phyloP scores from a whole-genome alignment of 208 protist genomes.

The Tritrichomonas musculus region DNA sequence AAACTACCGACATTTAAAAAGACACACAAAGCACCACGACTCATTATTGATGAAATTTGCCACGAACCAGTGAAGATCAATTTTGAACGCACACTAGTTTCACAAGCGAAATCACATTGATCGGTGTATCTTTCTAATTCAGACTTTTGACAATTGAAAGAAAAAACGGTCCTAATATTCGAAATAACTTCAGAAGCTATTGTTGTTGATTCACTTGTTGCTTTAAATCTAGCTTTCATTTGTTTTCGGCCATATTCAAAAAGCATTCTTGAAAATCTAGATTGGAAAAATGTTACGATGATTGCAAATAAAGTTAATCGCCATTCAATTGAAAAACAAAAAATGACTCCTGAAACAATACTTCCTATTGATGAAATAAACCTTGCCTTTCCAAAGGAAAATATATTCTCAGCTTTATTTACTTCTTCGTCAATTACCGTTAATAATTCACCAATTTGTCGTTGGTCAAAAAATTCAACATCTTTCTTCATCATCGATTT shows the following conservation, averaged over 20 bases:
- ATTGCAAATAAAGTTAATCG: neutral
- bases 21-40: neutral
- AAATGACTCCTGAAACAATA: neutral
- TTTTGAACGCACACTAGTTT: neutral
- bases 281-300: no score
- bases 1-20: no score
- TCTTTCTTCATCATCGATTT: neutral
- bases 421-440: neutral
- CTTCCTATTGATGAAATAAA: neutral
- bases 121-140: neutral
- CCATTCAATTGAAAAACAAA: neutral
- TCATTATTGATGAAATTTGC: neutral
- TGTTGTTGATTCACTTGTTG: neutral
- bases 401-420: neutral
- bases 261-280: no score
- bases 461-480: neutral
- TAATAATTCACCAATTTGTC: neutral
- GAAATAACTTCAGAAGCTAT: neutral
- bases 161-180: neutral
- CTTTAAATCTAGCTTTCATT: neutral
- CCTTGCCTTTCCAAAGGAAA: neutral
- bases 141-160: neutral
- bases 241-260: neutral
- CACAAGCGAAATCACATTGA: no score
- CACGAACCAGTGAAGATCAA: no score